Conservation (phyloP, 1,284 basidiomycete genomes). For the Heliocybe sulcata region DNA sequence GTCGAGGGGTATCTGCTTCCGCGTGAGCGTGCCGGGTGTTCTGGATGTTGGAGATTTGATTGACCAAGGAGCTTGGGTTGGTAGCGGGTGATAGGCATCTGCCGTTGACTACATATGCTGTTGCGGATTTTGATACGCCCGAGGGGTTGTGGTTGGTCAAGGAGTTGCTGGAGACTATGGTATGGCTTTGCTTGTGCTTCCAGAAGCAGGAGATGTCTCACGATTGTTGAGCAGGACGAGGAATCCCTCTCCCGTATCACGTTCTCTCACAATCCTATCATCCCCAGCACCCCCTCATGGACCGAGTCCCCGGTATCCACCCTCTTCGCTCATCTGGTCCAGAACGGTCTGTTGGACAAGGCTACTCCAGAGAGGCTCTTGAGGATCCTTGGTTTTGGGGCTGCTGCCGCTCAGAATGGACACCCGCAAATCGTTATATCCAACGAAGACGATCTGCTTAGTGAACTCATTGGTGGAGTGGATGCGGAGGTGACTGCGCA, state of each 20-base stretch:
- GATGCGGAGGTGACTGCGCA: conserved; percentile 22
- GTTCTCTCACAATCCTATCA: conserved; percentile 54
- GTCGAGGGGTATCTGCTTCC: conserved; percentile 39
- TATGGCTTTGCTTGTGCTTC: no score
- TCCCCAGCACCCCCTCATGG: conserved; percentile 10
- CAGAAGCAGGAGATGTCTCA: no score
- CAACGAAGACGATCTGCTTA: conserved; percentile 24
- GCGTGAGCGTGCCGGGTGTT: conserved; percentile 26
- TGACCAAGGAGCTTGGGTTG: neutral
- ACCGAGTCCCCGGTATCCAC: conserved; percentile 24
- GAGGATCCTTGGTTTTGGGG: conserved; percentile 26
- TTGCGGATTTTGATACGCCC: conserved; percentile 74
- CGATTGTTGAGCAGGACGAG: conserved; percentile 25
- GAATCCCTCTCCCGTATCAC: conserved; percentile 43
- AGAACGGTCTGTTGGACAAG: conserved; percentile 28
- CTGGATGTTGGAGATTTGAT: neutral
- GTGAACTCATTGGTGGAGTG: conserved; percentile 25
- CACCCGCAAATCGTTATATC: conserved; percentile 30
- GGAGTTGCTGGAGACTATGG: conserved; percentile 61
- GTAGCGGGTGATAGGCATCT: conserved; percentile 21
- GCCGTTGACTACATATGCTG: conserved; percentile 54
- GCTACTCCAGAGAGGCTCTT: conserved; percentile 30
- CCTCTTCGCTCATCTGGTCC: conserved; percentile 39
- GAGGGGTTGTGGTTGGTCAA: conserved; percentile 50
- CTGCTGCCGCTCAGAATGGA: conserved; percentile 12